Conservation (phyloP, 495 filamentous ascomycete species). For the Aspergillus leporis region DNA sequence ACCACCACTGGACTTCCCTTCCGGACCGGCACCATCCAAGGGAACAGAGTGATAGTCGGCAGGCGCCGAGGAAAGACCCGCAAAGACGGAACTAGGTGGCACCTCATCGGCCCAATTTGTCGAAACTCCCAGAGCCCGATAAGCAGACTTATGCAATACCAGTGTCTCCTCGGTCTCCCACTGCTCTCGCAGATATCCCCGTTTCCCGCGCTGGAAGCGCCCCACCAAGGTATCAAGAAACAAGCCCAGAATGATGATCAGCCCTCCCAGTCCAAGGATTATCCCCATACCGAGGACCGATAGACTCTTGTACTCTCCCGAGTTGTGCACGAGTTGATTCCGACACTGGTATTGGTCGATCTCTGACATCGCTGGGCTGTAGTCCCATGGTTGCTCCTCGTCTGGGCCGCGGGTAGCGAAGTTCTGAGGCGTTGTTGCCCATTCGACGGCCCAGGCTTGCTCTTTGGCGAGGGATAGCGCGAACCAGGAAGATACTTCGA, state of each 20-base stretch:
- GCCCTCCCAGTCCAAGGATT: neutral
- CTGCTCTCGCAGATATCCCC: neutral
- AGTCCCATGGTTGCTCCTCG: neutral
- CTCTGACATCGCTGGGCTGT: neutral
- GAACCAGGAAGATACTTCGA: conserved; percentile 31
- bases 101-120: neutral
- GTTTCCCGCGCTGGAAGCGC: neutral
- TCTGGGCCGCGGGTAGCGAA: no score
- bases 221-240: neutral
- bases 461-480: conserved; percentile 23
- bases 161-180: neutral
- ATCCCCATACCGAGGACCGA: neutral
- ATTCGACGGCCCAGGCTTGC: conserved; percentile 24
- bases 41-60: neutral
- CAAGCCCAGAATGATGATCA: neutral
- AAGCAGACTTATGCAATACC: neutral
- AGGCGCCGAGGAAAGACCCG: neutral
- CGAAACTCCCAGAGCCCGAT: neutral
- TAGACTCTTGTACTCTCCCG: neutral
- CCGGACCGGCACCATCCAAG: neutral
- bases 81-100: neutral
- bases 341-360: neutral
- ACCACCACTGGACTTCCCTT: no score
- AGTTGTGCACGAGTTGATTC: neutral
- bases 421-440: conserved; percentile 24